Evolutionary conservation across 1,139 yeast genomes (phyloP).

Genomic region (Lodderomyces jiufengensis): DNA sequence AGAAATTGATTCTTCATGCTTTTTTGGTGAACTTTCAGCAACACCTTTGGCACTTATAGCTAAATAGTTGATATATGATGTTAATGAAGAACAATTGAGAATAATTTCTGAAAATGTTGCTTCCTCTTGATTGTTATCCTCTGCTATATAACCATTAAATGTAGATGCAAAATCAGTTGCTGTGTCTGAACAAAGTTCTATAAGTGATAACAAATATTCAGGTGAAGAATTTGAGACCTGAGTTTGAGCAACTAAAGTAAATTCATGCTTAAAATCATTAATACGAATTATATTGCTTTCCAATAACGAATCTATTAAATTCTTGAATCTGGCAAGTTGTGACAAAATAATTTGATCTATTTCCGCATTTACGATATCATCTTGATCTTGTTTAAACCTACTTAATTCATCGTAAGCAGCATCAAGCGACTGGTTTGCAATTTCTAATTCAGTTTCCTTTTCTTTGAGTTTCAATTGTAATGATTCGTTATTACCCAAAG

Average conservation of each 20-base stretch:
- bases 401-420: constrained; percentile 63
- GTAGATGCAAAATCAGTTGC: constrained; percentile 81
- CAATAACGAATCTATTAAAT: constrained; percentile 70
- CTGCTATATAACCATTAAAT: constrained; percentile 75
- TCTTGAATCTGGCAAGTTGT: constrained; percentile 49
- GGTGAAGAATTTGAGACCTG: constrained; percentile 81
- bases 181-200: constrained; percentile 67
- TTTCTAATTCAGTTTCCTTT: constrained; percentile 76
- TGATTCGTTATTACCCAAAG: constrained; percentile 20
- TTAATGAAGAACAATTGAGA: constrained; percentile 62
- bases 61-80: constrained; percentile 63
- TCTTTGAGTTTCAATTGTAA: constrained; percentile 53
- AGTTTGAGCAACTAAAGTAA: constrained; percentile 70
- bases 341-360: constrained; percentile 52
- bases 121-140: constrained; percentile 71
- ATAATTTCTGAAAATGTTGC: constrained; percentile 54
- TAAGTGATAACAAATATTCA: constrained; percentile 61
- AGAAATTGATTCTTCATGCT: constrained; percentile 51
- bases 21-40: constrained; percentile 49
- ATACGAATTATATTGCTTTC: constrained; percentile 66
- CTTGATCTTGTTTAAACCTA: constrained; percentile 52
- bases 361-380: constrained; percentile 54
- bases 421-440: constrained; percentile 76
- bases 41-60: constrained; percentile 71
- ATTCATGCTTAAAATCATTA: constrained; percentile 70